phyloP scores from a whole-genome alignment of 192 early-diverging fungal genomes.

The Backusella sp. region DNA sequence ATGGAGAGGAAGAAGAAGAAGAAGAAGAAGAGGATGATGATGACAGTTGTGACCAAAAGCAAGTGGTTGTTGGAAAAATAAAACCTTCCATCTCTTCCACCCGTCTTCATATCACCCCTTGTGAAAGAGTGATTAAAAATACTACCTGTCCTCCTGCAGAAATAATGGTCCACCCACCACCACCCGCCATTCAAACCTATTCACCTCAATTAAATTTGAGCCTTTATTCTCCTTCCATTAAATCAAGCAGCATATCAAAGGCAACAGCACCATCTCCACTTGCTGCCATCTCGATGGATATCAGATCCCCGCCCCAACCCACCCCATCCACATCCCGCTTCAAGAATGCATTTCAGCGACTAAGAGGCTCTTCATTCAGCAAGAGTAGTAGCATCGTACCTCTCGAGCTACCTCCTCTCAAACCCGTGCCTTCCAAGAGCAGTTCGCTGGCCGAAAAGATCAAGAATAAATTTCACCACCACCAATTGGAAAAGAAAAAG shows the following conservation, averaged over 20 bases:
- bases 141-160: neutral
- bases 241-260: neutral
- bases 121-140: neutral
- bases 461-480: constrained; percentile 10
- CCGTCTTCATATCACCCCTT: neutral
- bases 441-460: constrained; percentile 7
- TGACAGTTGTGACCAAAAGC: neutral
- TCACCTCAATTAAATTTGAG: neutral
- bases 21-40: neutral
- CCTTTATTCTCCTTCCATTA: neutral
- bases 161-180: neutral
- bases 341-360: neutral
- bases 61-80: neutral
- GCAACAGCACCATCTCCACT: constrained; percentile 3
- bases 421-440: neutral
- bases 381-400: neutral
- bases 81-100: neutral
- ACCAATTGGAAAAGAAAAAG: constrained; percentile 2
- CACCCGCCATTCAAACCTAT: neutral
- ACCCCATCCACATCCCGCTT: neutral
- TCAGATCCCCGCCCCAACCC: constrained; percentile 5
- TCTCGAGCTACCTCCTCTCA: neutral
- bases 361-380: neutral
- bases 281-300: neutral
- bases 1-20: neutral